Evolutionary conservation across 2,329 filamentous ascomycete genomes (phyloP), one percentile per base, ranked within the genome.

Genomic region (Claviceps citrina): DNA sequence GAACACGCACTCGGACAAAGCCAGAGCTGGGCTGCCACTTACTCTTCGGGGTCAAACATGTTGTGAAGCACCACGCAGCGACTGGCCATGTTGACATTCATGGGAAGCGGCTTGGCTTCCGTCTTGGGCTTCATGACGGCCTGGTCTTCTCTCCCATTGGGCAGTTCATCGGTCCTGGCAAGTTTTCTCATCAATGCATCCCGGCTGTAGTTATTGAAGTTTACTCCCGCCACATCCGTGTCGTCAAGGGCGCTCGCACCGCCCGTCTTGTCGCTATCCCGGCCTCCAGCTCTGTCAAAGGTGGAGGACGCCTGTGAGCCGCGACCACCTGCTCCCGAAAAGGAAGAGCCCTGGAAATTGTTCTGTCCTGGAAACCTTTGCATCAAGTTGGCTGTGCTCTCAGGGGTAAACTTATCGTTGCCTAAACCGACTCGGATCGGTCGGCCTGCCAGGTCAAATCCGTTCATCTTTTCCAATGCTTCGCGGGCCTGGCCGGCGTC

Each of bases 351-450:
- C 67, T 93, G 85, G 61, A 79, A 91, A 59, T 75, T 73, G 63
- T 76, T 78, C 62, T 83, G 80, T 58, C 82, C 81, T 61, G 85
- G 82, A 69, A 93, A 93, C 65, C 85, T 85, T 68, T 93, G 85
- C 57, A 93, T 69, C 59, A 93, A 76, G 65, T 84, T 87, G 61
- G 85, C 82, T 63, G 85, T 94, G 64, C 86, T 91, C 67, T 96
- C 91, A 56, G 87, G 83, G 64, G 87, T 96, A 66, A 96, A 96
- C 76, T 96, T 96, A 83, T 98, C 91, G 69, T 95, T 98, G 65
- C 91, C 91, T 68, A 98, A 84, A 63, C 91, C 91, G 62, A 98
- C 93, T 59, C 91, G 86, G 61, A 98, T 96, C 48, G 87, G 86
- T 59, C 91, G 87, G 63, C 87, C 87, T 54, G 91, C 91, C 52